Percentiles rank a stretch among this genome's conserved stretches.
phyloP scores from a whole-genome alignment of 2,329 filamentous ascomycete species.

The Aureobasidium subglaciale region DNA sequence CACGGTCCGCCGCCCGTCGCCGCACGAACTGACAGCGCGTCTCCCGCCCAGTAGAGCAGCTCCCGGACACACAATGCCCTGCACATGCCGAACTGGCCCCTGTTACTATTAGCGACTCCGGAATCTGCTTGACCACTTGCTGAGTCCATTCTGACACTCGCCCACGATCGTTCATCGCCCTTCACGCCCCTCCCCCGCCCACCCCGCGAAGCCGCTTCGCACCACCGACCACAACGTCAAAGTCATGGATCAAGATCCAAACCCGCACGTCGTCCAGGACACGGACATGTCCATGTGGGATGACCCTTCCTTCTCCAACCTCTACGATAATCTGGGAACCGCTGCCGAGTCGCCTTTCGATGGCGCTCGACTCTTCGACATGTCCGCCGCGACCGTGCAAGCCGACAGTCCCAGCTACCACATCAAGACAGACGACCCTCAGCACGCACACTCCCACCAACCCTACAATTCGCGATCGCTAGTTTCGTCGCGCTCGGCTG shows the following conservation, averaged over 20 bases:
- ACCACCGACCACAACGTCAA: background rate
- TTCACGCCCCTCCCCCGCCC: slow-evolving; percentile 10
- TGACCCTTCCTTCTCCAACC: slow-evolving; percentile 23
- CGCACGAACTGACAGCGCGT: background rate
- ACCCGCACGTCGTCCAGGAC: slow-evolving; percentile 18
- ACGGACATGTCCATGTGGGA: slow-evolving; percentile 24
- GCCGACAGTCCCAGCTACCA: slow-evolving; percentile 23
- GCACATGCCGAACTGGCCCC: background rate
- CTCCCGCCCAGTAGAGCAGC: background rate
- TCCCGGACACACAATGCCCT: slow-evolving; percentile 1
- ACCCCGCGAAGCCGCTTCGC: slow-evolving; percentile 8
- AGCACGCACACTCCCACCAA: slow-evolving; percentile 16
- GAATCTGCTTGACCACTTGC: background rate
- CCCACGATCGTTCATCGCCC: background rate
- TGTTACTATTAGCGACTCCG: background rate
- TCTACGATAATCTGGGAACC: slow-evolving; percentile 22
- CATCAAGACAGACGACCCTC: slow-evolving; percentile 22
- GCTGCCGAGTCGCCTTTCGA: slow-evolving; percentile 23
- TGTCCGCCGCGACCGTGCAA: slow-evolving; percentile 19
- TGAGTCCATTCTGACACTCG: background rate
- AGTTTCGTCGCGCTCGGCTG: slow-evolving; percentile 27
- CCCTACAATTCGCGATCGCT: slow-evolving; percentile 18
- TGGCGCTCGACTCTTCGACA: slow-evolving; percentile 24
- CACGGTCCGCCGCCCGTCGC: background rate
- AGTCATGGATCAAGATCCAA: slow-evolving; percentile 16